Base-by-base conservation (phyloP, 164 flowering plant species). In the Sedum album region DNA sequence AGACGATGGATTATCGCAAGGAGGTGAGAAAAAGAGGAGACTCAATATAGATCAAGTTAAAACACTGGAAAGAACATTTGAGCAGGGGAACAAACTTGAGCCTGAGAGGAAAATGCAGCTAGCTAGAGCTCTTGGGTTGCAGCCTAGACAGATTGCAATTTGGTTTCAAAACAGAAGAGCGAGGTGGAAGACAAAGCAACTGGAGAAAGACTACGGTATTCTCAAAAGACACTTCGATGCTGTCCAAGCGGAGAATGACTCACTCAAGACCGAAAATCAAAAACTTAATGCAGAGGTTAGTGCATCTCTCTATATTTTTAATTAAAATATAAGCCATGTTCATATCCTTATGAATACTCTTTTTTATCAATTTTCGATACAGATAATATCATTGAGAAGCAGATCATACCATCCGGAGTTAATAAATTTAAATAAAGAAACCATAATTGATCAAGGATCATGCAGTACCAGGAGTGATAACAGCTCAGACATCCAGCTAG, bases 111-210 rank as follows among this genome's bases (percentile, higher is more conserved):
- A 90, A 81, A 80, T 86, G 86, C 88, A 90, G 84, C 77, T 90
- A 66, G 90, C 96, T 41, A 75, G 84, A 60, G 86, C 89, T 64
- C 89, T 90, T 36, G 92, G 92, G 7, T 77, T 90, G 57, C 96
- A 87, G 66, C 96, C 96, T 11, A 77, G 96, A 69, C 96, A 90
- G 77, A 81, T 90, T 60, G 96, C 93, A 7, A 87, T 90, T 5
- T 88, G 96, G 96, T 90, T 90, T 71, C 94, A 90, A 44, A 90
- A 90, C 78, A 81, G 94, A 68, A 83, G 96, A 64, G 93, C 96
- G 0, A 77, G 96, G 67, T 90, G 96, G 96, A 90, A 90, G 79
- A 90, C 96, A 18, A 90, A 90, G 77, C 88, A 88, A 70, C 73
- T 90, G 66, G 96, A 90, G 83, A 90, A 85, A 73, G 96, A 90